Evolutionary conservation across 2,329 filamentous ascomycete genomes (phyloP).

Genomic region (Xylariaceae sp.): DNA sequence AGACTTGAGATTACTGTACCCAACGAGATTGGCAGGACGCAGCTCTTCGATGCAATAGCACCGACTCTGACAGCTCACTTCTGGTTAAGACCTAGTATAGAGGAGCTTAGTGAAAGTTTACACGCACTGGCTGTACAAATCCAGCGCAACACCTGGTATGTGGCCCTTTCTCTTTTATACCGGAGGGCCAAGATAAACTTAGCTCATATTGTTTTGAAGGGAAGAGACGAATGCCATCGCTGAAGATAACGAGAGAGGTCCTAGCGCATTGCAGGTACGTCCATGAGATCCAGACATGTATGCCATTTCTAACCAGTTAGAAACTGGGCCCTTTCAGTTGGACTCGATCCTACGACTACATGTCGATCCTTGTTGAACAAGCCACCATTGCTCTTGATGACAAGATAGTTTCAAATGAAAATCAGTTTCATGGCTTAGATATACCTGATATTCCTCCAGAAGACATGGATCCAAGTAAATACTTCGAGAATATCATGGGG

Average conservation of each 20-base stretch:
- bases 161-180: neutral
- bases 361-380: conserved; percentile 10
- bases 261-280: neutral
- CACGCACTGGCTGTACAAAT: neutral
- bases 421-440: neutral
- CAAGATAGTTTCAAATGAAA: neutral
- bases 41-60: neutral
- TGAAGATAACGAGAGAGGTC: neutral
- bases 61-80: conserved; percentile 10
- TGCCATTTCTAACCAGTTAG: neutral
- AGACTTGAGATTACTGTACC: neutral
- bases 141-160: neutral
- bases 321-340: conserved; percentile 4
- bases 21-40: neutral
- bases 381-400: conserved; percentile 4
- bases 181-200: too few species aligned
- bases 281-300: neutral
- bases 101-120: conserved; percentile 1
- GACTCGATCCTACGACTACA: conserved; percentile 5
- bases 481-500: neutral
- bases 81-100: conserved; percentile 5
- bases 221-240: neutral
- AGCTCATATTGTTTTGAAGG: neutral
- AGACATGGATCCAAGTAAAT: neutral
- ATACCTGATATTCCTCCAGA: neutral